A percentile compares a stretch with the other conserved stretches of the same genome.
Evolutionary conservation across 495 filamentous ascomycete species (phyloP).

Genomic region (Penicillium subrubescens): DNA sequence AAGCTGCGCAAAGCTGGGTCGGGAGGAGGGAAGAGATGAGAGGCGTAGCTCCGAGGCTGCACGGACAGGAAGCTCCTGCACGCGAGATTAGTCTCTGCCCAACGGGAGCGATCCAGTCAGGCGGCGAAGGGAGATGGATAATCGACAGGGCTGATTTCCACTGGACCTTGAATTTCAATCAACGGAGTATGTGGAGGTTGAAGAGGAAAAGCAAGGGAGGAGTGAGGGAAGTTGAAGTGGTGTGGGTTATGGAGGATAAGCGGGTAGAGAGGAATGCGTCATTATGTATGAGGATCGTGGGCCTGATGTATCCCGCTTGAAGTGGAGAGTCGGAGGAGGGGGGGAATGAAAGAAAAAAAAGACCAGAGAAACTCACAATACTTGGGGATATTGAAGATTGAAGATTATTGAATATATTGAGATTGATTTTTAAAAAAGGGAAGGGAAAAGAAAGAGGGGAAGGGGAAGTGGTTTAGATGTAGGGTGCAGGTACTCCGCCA

Average conservation of each 20-base stretch:
- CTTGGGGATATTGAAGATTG: not conserved
- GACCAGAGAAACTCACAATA: not conserved
- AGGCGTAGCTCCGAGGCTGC: constrained; percentile 24
- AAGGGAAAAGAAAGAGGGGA: constrained; percentile 11
- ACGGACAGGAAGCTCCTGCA: constrained; percentile 22
- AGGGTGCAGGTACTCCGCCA: constrained; percentile 32
- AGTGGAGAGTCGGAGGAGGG: constrained; percentile 5
- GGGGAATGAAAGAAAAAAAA: constrained; percentile 2
- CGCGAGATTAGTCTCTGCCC: constrained; percentile 24
- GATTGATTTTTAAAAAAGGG: not conserved
- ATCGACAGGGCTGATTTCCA: constrained; percentile 28
- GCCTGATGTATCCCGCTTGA: constrained; percentile 19
- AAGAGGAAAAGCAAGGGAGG: constrained; percentile 20
- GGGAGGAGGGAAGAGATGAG: constrained; percentile 12
- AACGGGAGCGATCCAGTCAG: constrained; percentile 8
- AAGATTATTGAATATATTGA: not conserved
- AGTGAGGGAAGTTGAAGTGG: constrained; percentile 10
- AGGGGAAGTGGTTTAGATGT: constrained; percentile 2
- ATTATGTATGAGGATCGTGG: constrained; percentile 36
- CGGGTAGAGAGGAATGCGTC: constrained; percentile 42
- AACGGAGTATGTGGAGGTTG: constrained; percentile 26
- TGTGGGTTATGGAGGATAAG: constrained; percentile 20
- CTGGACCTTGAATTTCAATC: constrained; percentile 11
- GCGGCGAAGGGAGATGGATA: not conserved
- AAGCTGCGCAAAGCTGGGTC: constrained; percentile 1